These are phyloP conservation scores for Lactarius quietus DNA, from an alignment of 768 basidiomycete genomes.

Conservation along the genomic window DNA sequence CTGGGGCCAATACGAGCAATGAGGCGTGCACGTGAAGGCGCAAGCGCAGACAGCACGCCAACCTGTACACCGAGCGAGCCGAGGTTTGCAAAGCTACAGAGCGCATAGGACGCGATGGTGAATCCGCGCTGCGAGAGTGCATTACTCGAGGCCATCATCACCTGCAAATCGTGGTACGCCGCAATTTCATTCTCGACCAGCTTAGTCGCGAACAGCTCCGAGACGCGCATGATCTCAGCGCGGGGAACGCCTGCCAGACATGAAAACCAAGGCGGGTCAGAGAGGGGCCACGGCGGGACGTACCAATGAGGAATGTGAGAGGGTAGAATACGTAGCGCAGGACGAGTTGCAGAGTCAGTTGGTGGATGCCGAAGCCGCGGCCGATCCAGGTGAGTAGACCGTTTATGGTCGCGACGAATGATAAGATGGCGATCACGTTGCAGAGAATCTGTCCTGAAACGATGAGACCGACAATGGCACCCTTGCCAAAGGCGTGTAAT, in stretches of 20 bases:
- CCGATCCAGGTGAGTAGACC: slow-evolving; percentile 89
- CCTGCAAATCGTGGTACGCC: slow-evolving; percentile 59
- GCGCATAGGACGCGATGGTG: slow-evolving; percentile 81
- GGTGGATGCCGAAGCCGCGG: slow-evolving; percentile 76
- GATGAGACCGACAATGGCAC: slow-evolving; percentile 78
- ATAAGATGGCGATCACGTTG: slow-evolving; percentile 81
- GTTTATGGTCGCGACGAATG: slow-evolving; percentile 78
- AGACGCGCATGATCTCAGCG: slow-evolving; percentile 74
- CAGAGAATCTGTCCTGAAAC: slow-evolving; percentile 91
- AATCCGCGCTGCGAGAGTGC: slow-evolving; percentile 70
- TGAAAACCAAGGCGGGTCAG: no score
- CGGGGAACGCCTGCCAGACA: slow-evolving; percentile 61
- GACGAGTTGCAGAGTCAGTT: slow-evolving; percentile 78
- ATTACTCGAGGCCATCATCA: slow-evolving; percentile 40
- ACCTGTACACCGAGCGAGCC: slow-evolving; percentile 85
- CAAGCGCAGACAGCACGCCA: slow-evolving; percentile 67
- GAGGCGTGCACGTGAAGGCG: slow-evolving; percentile 61
- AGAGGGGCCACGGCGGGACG: neutral
- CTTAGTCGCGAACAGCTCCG: slow-evolving; percentile 81
- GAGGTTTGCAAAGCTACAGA: slow-evolving; percentile 90
- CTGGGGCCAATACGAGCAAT: slow-evolving; percentile 71
- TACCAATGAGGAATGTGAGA: slow-evolving; percentile 67
- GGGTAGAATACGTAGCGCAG: slow-evolving; percentile 89
- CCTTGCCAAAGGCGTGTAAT: slow-evolving; percentile 87
- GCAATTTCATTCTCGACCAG: slow-evolving; percentile 86